Percentiles rank a stretch among this genome's conserved stretches.
Evolutionary conservation across 805 yeast species (phyloP).

Genomic region (Monosporozyma aerobia): DNA sequence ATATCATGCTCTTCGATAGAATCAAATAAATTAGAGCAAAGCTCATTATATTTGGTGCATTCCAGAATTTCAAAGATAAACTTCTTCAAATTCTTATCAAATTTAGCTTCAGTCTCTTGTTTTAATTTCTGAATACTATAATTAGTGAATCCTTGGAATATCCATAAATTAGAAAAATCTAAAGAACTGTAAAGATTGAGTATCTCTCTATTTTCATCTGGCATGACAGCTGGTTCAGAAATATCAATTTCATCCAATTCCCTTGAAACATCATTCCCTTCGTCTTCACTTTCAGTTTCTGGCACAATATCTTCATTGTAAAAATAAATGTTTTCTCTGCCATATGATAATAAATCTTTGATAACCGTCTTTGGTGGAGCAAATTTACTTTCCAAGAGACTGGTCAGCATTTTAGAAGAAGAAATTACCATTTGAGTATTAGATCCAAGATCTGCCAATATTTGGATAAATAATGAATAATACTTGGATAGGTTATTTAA

Average conservation of each 20-base stretch:
- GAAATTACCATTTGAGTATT: conserved; percentile 7
- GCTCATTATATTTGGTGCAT: conserved; percentile 15
- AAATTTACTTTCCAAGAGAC: conserved; percentile 9
- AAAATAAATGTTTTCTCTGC: conserved; percentile 2
- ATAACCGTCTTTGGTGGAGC: conserved; percentile 6
- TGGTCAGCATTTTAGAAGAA: conserved; percentile 10
- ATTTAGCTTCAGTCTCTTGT: not conserved
- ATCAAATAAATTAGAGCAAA: conserved; percentile 23
- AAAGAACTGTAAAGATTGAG: not conserved
- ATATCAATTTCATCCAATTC: conserved; percentile 6
- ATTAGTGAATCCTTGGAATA: conserved; percentile 22
- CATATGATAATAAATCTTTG: conserved; percentile 14
- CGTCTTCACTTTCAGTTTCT: conserved; percentile 4
- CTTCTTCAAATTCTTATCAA: conserved; percentile 3
- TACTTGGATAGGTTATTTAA: conserved; percentile 4
- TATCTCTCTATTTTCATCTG: not conserved
- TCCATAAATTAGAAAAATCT: conserved; percentile 27
- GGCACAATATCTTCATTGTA: not conserved
- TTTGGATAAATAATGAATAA: conserved; percentile 12
- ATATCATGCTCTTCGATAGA: conserved; percentile 10
- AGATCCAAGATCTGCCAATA: conserved; percentile 18
- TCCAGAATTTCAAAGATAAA: conserved; percentile 18
- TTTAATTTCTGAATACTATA: conserved; percentile 9
- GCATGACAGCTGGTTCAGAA: not conserved
- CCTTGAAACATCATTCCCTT: not conserved